Conservation (phyloP, 805 yeast species). For the Diddensiella transvaalensis region DNA sequence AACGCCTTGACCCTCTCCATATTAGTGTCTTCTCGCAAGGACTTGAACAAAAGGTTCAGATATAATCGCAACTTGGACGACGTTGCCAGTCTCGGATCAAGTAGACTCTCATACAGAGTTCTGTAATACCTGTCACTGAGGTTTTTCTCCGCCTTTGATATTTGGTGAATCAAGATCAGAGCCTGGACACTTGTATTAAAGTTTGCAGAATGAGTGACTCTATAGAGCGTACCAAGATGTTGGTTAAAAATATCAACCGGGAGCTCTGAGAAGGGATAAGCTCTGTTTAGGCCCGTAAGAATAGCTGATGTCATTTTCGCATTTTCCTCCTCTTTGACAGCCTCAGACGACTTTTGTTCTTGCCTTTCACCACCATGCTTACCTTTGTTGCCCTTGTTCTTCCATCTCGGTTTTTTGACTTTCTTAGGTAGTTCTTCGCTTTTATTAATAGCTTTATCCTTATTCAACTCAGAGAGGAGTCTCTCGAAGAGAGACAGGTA, state of each 20-base stretch:
- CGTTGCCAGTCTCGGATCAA: conserved; percentile 77
- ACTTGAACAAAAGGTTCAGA: conserved; percentile 77
- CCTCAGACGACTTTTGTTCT: conserved; percentile 27
- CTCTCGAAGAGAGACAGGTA: conserved; percentile 86
- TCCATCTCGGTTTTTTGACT: conserved; percentile 59
- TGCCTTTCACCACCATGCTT: conserved; percentile 60
- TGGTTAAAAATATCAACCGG: conserved; percentile 59
- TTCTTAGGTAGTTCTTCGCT: conserved; percentile 37
- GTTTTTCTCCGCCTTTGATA: conserved; percentile 52
- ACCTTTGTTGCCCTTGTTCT: conserved; percentile 76
- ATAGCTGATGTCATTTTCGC: conserved; percentile 84
- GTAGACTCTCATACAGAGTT: conserved; percentile 82
- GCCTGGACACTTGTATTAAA: conserved; percentile 95
- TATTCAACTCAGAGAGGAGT: conserved; percentile 65
- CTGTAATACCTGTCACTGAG: conserved; percentile 62
- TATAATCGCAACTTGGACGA: conserved; percentile 93
- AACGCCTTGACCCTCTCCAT: conserved; percentile 76
- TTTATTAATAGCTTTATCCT: conserved; percentile 37
- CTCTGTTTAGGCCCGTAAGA: conserved; percentile 91
- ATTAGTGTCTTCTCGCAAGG: conserved; percentile 67
- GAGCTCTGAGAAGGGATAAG: conserved; percentile 85
- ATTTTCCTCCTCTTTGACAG: conserved; percentile 62
- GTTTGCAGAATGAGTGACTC: conserved; percentile 89
- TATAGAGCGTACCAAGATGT: conserved; percentile 81
- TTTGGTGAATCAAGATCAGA: conserved; percentile 76